A percentile compares a stretch with the other conserved stretches of the same genome.
Evolutionary conservation across 768 basidiomycete species (phyloP).

Genomic region (Pholiota molesta): DNA sequence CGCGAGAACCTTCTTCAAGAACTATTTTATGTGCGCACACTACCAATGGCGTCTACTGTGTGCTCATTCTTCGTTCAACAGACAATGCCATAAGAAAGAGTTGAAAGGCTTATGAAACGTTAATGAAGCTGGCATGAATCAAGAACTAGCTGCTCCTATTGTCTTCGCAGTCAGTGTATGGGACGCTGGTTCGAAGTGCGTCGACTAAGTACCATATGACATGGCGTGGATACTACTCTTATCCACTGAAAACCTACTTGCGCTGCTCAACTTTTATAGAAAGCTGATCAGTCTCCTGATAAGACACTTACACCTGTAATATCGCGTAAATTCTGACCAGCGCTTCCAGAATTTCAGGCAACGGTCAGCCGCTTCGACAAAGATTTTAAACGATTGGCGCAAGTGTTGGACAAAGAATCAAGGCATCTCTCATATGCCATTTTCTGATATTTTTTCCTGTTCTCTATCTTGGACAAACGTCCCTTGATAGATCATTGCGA

Average conservation of each 20-base stretch:
- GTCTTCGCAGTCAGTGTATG: constrained; percentile 49
- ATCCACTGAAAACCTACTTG: background rate
- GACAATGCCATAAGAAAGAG: constrained; percentile 23
- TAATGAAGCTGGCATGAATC: constrained; percentile 20
- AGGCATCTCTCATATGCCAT: constrained; percentile 38
- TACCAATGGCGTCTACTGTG: background rate
- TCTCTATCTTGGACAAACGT: background rate
- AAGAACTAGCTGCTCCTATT: constrained; percentile 33
- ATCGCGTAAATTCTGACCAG: background rate
- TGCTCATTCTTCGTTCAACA: constrained; percentile 8
- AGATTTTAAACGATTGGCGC: constrained; percentile 44
- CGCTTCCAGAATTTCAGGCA: constrained; percentile 29
- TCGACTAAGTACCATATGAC: constrained; percentile 52
- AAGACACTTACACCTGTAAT: constrained; percentile 1
- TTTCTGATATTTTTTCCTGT: background rate
- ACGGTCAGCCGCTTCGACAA: constrained; percentile 38
- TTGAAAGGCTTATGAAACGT: constrained; percentile 20
- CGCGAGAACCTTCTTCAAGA: constrained; percentile 43
- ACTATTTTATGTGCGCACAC: constrained; percentile 41
- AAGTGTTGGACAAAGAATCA: constrained; percentile 45
- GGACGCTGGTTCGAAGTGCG: constrained; percentile 41
- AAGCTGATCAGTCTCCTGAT: constrained; percentile 25
- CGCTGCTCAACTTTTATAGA: constrained; percentile 17
- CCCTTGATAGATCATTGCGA: constrained; percentile 10
- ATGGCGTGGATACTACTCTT: constrained; percentile 39